A percentile compares a stretch with the other conserved stretches of the same genome.
These are phyloP conservation scores for Venturia pyrina DNA, from an alignment of 2,329 filamentous ascomycete genomes.

Conservation along the genomic window DNA sequence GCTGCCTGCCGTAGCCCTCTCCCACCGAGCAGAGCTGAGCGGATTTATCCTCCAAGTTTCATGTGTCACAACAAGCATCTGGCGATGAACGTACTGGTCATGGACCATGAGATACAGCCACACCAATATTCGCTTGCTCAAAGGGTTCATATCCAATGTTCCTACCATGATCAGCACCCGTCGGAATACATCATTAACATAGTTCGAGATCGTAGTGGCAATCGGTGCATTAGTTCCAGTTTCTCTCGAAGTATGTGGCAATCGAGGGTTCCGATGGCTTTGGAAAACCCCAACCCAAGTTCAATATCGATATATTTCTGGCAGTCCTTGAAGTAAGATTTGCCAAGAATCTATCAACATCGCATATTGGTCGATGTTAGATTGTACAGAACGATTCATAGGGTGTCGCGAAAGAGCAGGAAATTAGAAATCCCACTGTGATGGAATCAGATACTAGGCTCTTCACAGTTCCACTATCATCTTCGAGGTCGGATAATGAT, in stretches of 20 bases:
- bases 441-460: background rate
- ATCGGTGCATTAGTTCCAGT: too few relatives aligned
- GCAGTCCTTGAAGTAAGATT: too few relatives aligned
- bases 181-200: background rate
- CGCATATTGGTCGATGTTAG: too few relatives aligned
- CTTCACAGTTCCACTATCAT: background rate
- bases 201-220: background rate
- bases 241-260: too few relatives aligned
- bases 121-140: background rate
- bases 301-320: background rate
- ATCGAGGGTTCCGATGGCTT: too few relatives aligned
- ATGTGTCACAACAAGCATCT: constrained; percentile 4
- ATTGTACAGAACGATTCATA: too few relatives aligned
- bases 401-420: too few relatives aligned
- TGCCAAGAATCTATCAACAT: too few relatives aligned
- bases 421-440: too few relatives aligned
- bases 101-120: background rate
- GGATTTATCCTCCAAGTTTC: background rate
- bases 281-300: background rate
- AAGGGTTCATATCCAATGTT: background rate
- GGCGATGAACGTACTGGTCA: background rate
- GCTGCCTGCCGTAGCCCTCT: background rate
- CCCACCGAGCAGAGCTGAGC: background rate
- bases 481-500: constrained; percentile 40
- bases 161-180: background rate